These are phyloP conservation scores for Ophiostoma himal-ulmi DNA, from an alignment of 2,329 filamentous ascomycete genomes.

Conservation along the genomic window DNA sequence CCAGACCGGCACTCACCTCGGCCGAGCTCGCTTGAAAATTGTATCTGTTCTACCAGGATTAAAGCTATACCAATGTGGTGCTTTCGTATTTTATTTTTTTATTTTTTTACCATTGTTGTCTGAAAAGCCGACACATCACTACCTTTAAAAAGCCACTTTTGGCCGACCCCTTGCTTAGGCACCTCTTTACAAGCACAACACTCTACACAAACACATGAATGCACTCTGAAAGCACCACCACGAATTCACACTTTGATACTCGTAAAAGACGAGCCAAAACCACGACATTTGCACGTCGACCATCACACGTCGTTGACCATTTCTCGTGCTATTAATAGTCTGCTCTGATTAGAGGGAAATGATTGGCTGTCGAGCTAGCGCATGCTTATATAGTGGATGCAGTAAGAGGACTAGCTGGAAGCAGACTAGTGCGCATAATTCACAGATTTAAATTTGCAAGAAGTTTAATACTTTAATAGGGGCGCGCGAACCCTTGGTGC, in stretches of 20 bases:
- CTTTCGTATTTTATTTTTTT: background rate
- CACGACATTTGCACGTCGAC: background rate
- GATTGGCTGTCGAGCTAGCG: slow-evolving; percentile 3
- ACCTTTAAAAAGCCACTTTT: background rate
- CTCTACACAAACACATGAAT: background rate
- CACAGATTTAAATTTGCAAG: background rate
- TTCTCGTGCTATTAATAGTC: slow-evolving; percentile 10
- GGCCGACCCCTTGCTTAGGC: background rate
- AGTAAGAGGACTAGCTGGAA: background rate
- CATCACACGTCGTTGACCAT: background rate
- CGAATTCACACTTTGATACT: background rate
- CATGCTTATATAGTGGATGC: slow-evolving; percentile 5
- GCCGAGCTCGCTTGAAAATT: too few species aligned
- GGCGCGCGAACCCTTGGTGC: slow-evolving; percentile 11
- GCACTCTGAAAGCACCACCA: background rate
- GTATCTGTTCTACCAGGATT: too few species aligned
- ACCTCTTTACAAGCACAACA: background rate
- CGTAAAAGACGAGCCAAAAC: background rate
- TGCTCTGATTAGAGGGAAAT: slow-evolving; percentile 6
- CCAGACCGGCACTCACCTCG: too few species aligned
- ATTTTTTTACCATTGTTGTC: background rate
- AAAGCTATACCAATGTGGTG: too few species aligned
- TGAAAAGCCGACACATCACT: background rate
- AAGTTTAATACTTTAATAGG: background rate
- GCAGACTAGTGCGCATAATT: background rate